Evolutionary conservation across 1,284 basidiomycete species (phyloP).

Genomic region (Laetiporus sulphureus): DNA sequence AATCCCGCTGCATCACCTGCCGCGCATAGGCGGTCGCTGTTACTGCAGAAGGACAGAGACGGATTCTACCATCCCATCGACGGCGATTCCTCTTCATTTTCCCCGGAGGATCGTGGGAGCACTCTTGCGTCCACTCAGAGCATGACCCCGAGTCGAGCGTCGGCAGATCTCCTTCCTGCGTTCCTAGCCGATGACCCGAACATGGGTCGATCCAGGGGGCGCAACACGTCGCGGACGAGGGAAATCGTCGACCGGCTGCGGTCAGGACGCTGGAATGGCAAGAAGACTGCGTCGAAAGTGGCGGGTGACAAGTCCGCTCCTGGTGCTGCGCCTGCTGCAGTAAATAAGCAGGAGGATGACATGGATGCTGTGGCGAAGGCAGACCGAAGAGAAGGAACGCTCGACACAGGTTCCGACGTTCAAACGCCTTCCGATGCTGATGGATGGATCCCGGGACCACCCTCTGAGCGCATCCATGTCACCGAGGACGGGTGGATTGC

Average conservation of each 20-base stretch:
- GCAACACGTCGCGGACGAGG: slow-evolving; percentile 23
- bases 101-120: slow-evolving; percentile 9
- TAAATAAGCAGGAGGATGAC: background rate
- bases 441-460: slow-evolving; percentile 12
- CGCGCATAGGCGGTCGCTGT: slow-evolving; percentile 20
- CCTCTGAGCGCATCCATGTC: slow-evolving; percentile 1
- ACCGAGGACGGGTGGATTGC: slow-evolving; percentile 20
- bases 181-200: slow-evolving; percentile 19
- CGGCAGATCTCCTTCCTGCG: slow-evolving; percentile 20
- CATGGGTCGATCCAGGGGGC: slow-evolving; percentile 13
- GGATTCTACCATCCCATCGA: slow-evolving; percentile 24
- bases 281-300: slow-evolving; percentile 10
- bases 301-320: background rate
- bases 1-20: slow-evolving; percentile 12
- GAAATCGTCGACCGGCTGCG: slow-evolving; percentile 27
- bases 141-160: slow-evolving; percentile 20
- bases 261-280: slow-evolving; percentile 15
- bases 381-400: background rate
- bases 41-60: slow-evolving; percentile 26
- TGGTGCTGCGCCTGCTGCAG: background rate
- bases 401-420: background rate
- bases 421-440: slow-evolving; percentile 4
- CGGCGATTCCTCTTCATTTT: too few species aligned
- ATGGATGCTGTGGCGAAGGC: slow-evolving; percentile 1
- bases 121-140: slow-evolving; percentile 16